These are phyloP conservation scores for Alternaria triticina DNA, from an alignment of 2,329 filamentous ascomycete genomes.

Conservation along the genomic window DNA sequence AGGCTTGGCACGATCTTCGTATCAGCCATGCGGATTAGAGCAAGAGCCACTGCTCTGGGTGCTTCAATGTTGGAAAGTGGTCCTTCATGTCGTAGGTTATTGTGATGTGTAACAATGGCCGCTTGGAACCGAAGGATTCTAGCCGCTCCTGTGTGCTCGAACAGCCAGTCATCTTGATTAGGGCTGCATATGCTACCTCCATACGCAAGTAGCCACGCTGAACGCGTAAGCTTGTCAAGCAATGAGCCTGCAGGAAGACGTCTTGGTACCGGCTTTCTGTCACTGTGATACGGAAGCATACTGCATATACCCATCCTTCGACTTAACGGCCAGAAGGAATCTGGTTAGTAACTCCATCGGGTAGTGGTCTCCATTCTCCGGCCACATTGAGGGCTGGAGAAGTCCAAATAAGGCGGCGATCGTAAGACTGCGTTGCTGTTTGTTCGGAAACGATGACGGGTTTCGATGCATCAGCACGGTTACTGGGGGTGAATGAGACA, in stretches of 20 bases:
- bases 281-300: constrained; percentile 18
- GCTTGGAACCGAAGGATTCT: constrained; percentile 5
- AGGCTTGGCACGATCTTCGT: constrained; percentile 11
- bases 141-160: constrained; percentile 1
- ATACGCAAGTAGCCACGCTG: constrained; percentile 9
- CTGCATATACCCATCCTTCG: constrained; percentile 8
- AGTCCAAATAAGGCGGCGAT: constrained; percentile 1
- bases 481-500: constrained; percentile 19
- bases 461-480: constrained; percentile 9
- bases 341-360: constrained; percentile 1
- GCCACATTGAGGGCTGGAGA: neutral
- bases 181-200: constrained; percentile 1
- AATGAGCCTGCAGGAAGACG: constrained; percentile 28
- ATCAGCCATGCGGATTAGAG: constrained; percentile 5
- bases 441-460: constrained; percentile 11
- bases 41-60: neutral
- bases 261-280: constrained; percentile 19
- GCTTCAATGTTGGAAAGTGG: neutral
- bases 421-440: neutral
- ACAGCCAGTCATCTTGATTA: constrained; percentile 4
- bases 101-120: constrained; percentile 19
- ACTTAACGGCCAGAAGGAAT: constrained; percentile 2
- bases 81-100: constrained; percentile 2
- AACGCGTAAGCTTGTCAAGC: constrained; percentile 39
- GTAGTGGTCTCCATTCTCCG: constrained; percentile 4